Evolutionary conservation across 169 alveolate genomes (phyloP).

Genomic region (Eimeria necatrix): DNA sequence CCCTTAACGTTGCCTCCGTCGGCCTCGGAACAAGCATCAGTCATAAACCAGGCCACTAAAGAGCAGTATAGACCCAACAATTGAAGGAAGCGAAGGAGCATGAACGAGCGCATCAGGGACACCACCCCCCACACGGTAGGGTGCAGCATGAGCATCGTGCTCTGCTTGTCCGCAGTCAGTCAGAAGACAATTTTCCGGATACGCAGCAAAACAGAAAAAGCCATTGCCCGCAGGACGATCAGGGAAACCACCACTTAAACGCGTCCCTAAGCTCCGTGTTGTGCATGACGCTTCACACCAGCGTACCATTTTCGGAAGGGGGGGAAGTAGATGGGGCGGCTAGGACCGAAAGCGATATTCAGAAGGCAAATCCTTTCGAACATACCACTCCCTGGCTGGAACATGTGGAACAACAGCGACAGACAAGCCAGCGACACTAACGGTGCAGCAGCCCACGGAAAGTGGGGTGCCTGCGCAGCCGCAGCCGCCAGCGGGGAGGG

Average conservation of each 20-base stretch:
- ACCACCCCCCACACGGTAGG: constrained; percentile 20
- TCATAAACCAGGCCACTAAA: too few species aligned
- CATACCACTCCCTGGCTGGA: constrained; percentile 49
- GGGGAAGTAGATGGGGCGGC: constrained; percentile 67
- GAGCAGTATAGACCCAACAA: too few species aligned
- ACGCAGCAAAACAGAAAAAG: too few species aligned
- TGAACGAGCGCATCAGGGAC: constrained; percentile 17
- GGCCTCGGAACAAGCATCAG: too few species aligned
- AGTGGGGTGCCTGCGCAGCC: constrained; percentile 75
- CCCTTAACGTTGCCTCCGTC: background rate
- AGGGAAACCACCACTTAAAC: background rate
- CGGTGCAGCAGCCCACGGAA: constrained; percentile 38
- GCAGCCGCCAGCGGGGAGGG: constrained; percentile 73
- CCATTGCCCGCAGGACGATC: background rate
- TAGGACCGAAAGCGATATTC: constrained; percentile 27
- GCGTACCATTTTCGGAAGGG: constrained; percentile 74
- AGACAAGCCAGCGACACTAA: constrained; percentile 23
- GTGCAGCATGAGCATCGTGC: background rate
- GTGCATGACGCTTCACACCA: background rate
- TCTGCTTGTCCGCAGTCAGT: background rate
- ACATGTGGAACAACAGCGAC: background rate
- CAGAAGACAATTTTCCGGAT: background rate
- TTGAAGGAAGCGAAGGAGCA: too few species aligned
- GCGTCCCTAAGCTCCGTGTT: constrained; percentile 13
- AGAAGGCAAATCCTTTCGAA: constrained; percentile 29